Percentiles rank a stretch among this genome's conserved stretches.
Conservation (phyloP, 1,284 basidiomycete genomes). For the Cutaneotrichosporon cutaneum region DNA sequence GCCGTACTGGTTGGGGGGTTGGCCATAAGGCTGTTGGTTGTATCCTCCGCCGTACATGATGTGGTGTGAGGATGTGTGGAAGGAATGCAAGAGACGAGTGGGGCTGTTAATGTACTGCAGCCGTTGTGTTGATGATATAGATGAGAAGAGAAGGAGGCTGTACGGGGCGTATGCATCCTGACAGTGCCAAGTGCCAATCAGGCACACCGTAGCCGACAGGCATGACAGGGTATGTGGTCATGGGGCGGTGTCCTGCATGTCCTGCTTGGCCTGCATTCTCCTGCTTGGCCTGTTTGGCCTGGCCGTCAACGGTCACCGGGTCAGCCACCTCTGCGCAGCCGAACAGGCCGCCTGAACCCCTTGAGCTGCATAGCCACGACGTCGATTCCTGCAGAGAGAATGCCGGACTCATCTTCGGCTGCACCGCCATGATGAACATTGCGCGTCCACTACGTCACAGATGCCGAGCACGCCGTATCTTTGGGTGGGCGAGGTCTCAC, state of each 20-base stretch:
- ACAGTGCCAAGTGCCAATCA: background rate
- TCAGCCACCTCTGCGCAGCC: too few species aligned
- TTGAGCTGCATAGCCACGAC: too few species aligned
- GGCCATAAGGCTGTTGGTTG: conserved; percentile 25
- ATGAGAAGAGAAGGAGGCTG: background rate
- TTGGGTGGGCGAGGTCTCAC: too few species aligned
- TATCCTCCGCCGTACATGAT: conserved; percentile 11
- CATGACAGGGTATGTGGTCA: background rate
- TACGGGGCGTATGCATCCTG: background rate
- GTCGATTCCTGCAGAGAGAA: too few species aligned
- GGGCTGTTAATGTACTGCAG: background rate
- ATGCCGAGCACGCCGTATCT: too few species aligned
- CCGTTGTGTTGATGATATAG: background rate
- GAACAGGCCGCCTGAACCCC: too few species aligned
- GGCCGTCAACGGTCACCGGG: too few species aligned
- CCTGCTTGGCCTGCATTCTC: too few species aligned
- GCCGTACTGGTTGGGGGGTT: conserved; percentile 24
- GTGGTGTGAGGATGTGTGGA: background rate
- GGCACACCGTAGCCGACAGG: background rate
- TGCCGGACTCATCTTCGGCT: too few species aligned
- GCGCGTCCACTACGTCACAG: too few species aligned
- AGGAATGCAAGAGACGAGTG: background rate
- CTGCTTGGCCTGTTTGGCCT: too few species aligned
- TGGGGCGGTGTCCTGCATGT: background rate
- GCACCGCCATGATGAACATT: too few species aligned